Percentiles rank a stretch among this genome's conserved stretches.
Evolutionary conservation across 108 stramenopile genomes (phyloP).

Genomic region (Cyclotella cryptica): DNA sequence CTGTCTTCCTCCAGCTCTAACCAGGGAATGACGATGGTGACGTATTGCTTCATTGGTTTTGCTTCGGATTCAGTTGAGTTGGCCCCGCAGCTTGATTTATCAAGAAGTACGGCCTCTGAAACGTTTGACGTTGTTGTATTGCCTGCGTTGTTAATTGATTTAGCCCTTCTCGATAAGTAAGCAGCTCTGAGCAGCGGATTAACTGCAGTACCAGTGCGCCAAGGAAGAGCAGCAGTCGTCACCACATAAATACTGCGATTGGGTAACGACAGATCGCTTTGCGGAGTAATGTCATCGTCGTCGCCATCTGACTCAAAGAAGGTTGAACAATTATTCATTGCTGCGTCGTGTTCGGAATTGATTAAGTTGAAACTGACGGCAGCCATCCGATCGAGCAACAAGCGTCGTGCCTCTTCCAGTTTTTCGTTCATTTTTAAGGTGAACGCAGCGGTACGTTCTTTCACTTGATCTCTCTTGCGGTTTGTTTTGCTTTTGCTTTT

Average conservation of each 20-base stretch:
- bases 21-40: slow-evolving; percentile 91
- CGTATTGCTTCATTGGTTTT: slow-evolving; percentile 46
- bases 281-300: slow-evolving; percentile 62
- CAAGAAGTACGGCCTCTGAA: neutral
- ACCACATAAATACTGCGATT: slow-evolving; percentile 75
- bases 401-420: slow-evolving; percentile 42
- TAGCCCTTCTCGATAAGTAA: slow-evolving; percentile 59
- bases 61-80: slow-evolving; percentile 3
- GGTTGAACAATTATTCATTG: slow-evolving; percentile 33
- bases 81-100: neutral
- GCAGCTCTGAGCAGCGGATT: slow-evolving; percentile 90
- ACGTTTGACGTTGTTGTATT: neutral
- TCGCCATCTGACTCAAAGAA: slow-evolving; percentile 42
- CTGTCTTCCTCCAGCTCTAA: slow-evolving; percentile 81
- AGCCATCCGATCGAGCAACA: slow-evolving; percentile 72
- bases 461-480: slow-evolving; percentile 19
- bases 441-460: slow-evolving; percentile 24
- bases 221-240: slow-evolving; percentile 88
- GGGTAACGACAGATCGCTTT: slow-evolving; percentile 67
- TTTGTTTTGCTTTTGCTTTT: neutral
- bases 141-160: slow-evolving; percentile 32
- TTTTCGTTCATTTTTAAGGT: slow-evolving; percentile 47
- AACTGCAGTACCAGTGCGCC: slow-evolving; percentile 89
- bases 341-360: slow-evolving; percentile 65
- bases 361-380: slow-evolving; percentile 62